phyloP scores from a whole-genome alignment of 2,329 filamentous ascomycete species.

The Fusarium praegraminearum region DNA sequence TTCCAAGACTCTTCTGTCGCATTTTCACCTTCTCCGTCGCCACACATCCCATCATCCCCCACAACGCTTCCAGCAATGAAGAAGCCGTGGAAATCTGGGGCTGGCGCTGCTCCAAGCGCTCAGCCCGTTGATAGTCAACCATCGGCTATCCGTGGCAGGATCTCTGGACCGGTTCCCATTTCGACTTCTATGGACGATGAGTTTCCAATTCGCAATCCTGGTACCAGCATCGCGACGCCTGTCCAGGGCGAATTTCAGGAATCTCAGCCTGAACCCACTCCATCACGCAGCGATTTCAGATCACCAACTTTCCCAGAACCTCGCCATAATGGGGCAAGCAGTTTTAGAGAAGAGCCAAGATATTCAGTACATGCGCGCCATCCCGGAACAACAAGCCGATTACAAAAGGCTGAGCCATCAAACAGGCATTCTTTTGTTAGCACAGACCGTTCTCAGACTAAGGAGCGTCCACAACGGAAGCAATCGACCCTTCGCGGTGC shows the following conservation, averaged over 20 bases:
- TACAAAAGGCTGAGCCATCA: slow-evolving; percentile 48
- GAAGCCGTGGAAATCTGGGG: slow-evolving; percentile 60
- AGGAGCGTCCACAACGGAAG: slow-evolving; percentile 61
- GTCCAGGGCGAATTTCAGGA: slow-evolving; percentile 45
- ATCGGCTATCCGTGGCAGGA: slow-evolving; percentile 67
- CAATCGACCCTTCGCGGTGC: slow-evolving; percentile 69
- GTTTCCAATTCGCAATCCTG: slow-evolving; percentile 63
- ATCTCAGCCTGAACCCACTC: slow-evolving; percentile 26
- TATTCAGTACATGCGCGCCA: slow-evolving; percentile 20
- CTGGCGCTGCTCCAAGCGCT: slow-evolving; percentile 50
- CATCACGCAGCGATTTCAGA: slow-evolving; percentile 24
- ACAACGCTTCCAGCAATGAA: slow-evolving; percentile 51
- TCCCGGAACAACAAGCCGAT: slow-evolving; percentile 28
- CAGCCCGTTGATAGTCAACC: slow-evolving; percentile 51
- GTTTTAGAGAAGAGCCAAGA: slow-evolving; percentile 28
- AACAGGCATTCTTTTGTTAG: slow-evolving; percentile 64
- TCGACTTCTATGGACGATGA: slow-evolving; percentile 62
- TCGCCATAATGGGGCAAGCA: slow-evolving; percentile 27
- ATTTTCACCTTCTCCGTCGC: slow-evolving; percentile 9
- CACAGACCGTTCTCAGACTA: slow-evolving; percentile 42
- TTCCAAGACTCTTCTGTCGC: slow-evolving; percentile 20
- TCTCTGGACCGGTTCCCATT: slow-evolving; percentile 72
- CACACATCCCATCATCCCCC: slow-evolving; percentile 5
- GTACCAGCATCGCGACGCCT: slow-evolving; percentile 52
- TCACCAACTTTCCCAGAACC: slow-evolving; percentile 36